Base-by-base conservation (phyloP, 2,329 filamentous ascomycete genomes). In the Arthrobotrys pseudoclavata region DNA sequence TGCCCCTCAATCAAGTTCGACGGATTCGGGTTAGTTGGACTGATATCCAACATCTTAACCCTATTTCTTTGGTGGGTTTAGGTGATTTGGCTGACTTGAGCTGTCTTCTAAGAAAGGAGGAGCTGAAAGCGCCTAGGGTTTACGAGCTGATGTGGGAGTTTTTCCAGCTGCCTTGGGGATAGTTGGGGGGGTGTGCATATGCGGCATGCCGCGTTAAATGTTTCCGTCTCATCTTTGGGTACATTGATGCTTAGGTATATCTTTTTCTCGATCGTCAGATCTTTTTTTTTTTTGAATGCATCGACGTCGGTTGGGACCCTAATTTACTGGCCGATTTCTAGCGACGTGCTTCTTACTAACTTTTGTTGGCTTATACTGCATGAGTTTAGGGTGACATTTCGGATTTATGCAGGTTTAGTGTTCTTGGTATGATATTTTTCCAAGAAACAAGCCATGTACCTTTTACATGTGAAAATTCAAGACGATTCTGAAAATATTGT, bases 11-110 rank as follows among this genome's bases (percentile, higher is more conserved):
- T 26, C 26, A 57, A 42, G 34, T 24, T 60, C 69, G 69, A 72
- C 69, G 69, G 48, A 72, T 72, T 60, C 15, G 69, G 60, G 66
- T 29, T 72, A 66, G 69, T 42, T 20, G 15, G 24, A 47, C 40
- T 66, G 50, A 48, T 42, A 66, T 50, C 69, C 69, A 72, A 64
- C 69, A 48, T 40, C 29, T 52, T 55, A 60, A 42, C 55, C 42
- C 34, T 24, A 7, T 42, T 60, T 40, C 31, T 40, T 24, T 20
- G 52, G 34, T 60, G 31, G 42, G 55, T 42, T 60, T 60, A 42
- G 34, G 55, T 29, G 52, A n/a, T 60, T 60, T 60, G 20, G 31
- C 55, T 60, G 18, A 26, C 34, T 15, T 18, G 55, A 42, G 34
- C 55, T 40, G 34, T 42, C 34, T 50, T 60, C 18, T 15, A 7